A percentile compares a stretch with the other conserved stretches of the same genome.
Conservation (phyloP, 352 stramenopile species). For the Pythium chondricola region DNA sequence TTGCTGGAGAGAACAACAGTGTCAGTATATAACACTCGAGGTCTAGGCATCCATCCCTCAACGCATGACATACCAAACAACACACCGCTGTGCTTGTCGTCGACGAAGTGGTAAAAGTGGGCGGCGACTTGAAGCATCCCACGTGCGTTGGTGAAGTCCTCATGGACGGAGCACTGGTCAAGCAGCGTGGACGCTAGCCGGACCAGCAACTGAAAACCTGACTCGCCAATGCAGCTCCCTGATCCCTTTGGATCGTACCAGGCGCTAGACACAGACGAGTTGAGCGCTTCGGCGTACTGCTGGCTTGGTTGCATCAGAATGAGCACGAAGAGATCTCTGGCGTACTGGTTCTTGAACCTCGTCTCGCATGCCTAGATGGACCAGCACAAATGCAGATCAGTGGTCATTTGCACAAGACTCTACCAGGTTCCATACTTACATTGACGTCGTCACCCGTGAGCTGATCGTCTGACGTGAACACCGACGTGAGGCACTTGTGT, state of each 20-base stretch:
- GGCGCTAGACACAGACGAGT: conserved; percentile 18
- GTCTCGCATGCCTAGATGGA: conserved; percentile 41
- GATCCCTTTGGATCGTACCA: conserved; percentile 82
- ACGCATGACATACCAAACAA: conserved; percentile 48
- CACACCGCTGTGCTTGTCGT: conserved; percentile 67
- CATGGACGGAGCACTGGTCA: conserved; percentile 65
- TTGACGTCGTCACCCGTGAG: conserved; percentile 41
- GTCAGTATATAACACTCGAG: background rate
- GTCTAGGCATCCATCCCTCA: background rate
- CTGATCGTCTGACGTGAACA: conserved; percentile 76
- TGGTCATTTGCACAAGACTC: background rate
- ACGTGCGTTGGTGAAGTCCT: conserved; percentile 77
- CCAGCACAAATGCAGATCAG: background rate
- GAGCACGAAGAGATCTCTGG: conserved; percentile 72
- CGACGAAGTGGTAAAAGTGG: conserved; percentile 76
- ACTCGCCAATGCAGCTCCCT: conserved; percentile 69
- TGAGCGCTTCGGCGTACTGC: conserved; percentile 50
- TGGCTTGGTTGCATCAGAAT: conserved; percentile 84
- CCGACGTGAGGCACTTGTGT: conserved; percentile 74
- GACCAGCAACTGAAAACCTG: conserved; percentile 57
- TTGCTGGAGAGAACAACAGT: conserved; percentile 27
- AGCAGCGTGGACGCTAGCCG: conserved; percentile 54
- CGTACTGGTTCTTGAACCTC: conserved; percentile 64
- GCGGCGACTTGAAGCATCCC: conserved; percentile 73
- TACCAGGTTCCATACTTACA: conserved; percentile 21